Evolutionary conservation across 768 basidiomycete genomes (phyloP).

Genomic region (Suillus subaureus): DNA sequence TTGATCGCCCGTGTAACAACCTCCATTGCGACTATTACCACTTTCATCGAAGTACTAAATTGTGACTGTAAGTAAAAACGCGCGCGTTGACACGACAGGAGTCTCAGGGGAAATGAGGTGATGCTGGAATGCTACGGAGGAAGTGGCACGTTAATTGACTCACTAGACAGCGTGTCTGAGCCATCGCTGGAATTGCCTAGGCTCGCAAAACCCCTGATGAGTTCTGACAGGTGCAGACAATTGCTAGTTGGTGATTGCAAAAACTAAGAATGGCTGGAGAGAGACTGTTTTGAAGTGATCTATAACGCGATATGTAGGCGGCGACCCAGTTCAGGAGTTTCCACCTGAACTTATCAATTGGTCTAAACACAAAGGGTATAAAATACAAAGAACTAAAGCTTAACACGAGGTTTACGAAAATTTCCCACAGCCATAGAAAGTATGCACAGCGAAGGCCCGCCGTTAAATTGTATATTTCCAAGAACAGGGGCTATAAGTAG

Average conservation of each 20-base stretch:
- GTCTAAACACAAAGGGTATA: neutral
- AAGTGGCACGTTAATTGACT: neutral
- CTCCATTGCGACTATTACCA: conserved; percentile 28
- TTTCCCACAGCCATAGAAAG: conserved; percentile 5
- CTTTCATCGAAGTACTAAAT: conserved; percentile 32
- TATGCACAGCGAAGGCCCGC: conserved; percentile 13
- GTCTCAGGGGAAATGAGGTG: neutral
- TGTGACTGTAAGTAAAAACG: conserved; percentile 5
- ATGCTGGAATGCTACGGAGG: neutral
- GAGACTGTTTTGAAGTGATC: neutral
- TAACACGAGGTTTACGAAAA: conserved; percentile 1
- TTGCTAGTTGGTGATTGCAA: neutral
- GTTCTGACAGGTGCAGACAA: neutral
- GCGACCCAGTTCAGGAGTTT: neutral
- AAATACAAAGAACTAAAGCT: conserved; percentile 28
- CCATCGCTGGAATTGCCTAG: neutral
- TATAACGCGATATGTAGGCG: neutral
- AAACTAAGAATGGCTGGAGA: neutral
- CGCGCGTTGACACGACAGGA: neutral
- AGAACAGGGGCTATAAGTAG: conserved; percentile 7
- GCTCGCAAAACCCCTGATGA: neutral
- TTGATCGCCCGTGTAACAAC: conserved; percentile 26
- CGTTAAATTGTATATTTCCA: conserved; percentile 13
- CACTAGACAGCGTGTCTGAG: neutral
- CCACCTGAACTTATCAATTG: neutral